A percentile compares a stretch with the other conserved stretches of the same genome.
Conservation (phyloP, 1,139 yeast species). For the Candida dubliniensis region DNA sequence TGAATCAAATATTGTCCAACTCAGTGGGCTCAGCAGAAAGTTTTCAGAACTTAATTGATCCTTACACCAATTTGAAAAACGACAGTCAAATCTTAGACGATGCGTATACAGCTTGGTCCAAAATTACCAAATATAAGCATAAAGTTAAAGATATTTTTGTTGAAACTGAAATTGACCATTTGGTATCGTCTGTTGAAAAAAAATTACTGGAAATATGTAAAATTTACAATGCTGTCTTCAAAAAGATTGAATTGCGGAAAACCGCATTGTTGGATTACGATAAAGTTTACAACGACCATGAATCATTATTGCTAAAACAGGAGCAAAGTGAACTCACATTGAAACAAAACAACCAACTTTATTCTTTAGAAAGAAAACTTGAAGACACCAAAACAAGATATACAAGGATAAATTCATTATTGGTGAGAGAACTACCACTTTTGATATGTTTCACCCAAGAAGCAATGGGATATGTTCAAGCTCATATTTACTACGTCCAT, state of each 20-base stretch:
- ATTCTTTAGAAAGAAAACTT: constrained; percentile 32
- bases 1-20: constrained; percentile 16
- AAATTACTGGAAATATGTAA: constrained; percentile 23
- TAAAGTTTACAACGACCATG: constrained; percentile 25
- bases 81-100: constrained; percentile 7
- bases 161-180: constrained; percentile 7
- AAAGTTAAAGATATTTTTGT: constrained; percentile 7
- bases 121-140: constrained; percentile 11
- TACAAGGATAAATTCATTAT: constrained; percentile 26
- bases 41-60: constrained; percentile 28
- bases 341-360: constrained; percentile 32
- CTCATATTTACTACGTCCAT: constrained; percentile 30
- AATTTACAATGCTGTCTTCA: constrained; percentile 27
- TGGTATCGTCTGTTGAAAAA: constrained; percentile 5
- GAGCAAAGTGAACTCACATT: constrained; percentile 22
- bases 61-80: constrained; percentile 21
- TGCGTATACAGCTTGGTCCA: constrained; percentile 14
- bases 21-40: constrained; percentile 20
- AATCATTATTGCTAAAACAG: constrained; percentile 24
- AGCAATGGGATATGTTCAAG: constrained; percentile 27
- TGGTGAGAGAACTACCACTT: constrained; percentile 42
- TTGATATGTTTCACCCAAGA: constrained; percentile 31
- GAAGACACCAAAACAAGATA: constrained; percentile 29
- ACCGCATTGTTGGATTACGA: constrained; percentile 39
- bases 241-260: constrained; percentile 29